Percentiles rank a stretch among this genome's conserved stretches.
These are phyloP conservation scores for Aspergillus proliferans DNA, from an alignment of 2,329 filamentous ascomycete species.

Conservation along the genomic window DNA sequence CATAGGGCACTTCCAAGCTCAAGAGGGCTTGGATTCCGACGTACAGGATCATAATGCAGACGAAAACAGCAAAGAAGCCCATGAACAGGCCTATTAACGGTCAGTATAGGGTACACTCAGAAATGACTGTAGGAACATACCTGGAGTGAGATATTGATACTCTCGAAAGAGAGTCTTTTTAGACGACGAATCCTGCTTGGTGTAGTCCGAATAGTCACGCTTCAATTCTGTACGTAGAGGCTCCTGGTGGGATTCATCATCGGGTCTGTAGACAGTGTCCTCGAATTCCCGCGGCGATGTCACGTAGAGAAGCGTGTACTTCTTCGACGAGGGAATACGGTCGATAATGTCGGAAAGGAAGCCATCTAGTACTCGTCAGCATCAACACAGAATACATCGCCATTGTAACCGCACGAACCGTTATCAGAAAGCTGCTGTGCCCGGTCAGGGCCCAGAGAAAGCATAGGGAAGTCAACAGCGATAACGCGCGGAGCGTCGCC, in stretches of 20 bases:
- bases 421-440: slow-evolving; percentile 37
- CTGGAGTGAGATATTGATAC: slow-evolving; percentile 90
- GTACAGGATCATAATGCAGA: slow-evolving; percentile 71
- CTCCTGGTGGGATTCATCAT: slow-evolving; percentile 49
- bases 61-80: slow-evolving; percentile 63
- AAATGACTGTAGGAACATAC: slow-evolving; percentile 44
- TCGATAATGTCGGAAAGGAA: slow-evolving; percentile 44
- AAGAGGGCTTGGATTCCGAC: slow-evolving; percentile 70
- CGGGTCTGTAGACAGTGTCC: slow-evolving; percentile 54
- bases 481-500: slow-evolving; percentile 38
- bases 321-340: slow-evolving; percentile 42
- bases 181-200: slow-evolving; percentile 33
- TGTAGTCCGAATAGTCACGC: slow-evolving; percentile 47
- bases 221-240: slow-evolving; percentile 67
- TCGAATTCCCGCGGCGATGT: slow-evolving; percentile 51
- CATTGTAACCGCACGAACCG: slow-evolving; percentile 26
- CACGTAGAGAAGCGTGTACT: slow-evolving; percentile 71
- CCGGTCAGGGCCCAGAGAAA: slow-evolving; percentile 30
- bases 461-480: slow-evolving; percentile 40
- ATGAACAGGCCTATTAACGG: slow-evolving; percentile 70
- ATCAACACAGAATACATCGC: neutral
- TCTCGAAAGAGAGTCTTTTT: slow-evolving; percentile 63
- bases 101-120: slow-evolving; percentile 2
- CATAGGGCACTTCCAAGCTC: slow-evolving; percentile 84
- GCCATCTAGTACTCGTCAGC: slow-evolving; percentile 30